Conservation (phyloP, 805 yeast species). For the Groenewaldozyma tartarivorans region DNA sequence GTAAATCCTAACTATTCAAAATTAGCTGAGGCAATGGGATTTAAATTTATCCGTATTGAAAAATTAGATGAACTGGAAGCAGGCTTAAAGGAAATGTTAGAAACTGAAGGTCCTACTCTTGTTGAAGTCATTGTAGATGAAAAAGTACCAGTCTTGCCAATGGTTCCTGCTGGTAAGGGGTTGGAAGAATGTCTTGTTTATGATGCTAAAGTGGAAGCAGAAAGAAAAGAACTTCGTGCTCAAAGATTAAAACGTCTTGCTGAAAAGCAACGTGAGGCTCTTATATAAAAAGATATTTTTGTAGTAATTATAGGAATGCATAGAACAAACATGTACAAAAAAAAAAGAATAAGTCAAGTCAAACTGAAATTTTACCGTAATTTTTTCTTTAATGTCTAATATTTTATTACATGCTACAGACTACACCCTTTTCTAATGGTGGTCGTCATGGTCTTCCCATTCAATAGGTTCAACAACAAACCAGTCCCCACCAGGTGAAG, state of each 20-base stretch:
- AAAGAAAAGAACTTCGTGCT: slow-evolving; percentile 23
- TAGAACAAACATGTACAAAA: neutral
- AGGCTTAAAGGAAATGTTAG: slow-evolving; percentile 60
- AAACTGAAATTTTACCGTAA: too few relatives aligned
- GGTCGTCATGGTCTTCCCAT: slow-evolving; percentile 27
- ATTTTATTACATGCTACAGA: too few relatives aligned
- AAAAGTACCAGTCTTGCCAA: slow-evolving; percentile 93
- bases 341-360: neutral
- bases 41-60: slow-evolving; percentile 67
- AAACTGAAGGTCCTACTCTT: slow-evolving; percentile 72
- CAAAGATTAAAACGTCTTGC: slow-evolving; percentile 25
- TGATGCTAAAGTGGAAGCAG: slow-evolving; percentile 51
- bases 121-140: slow-evolving; percentile 83
- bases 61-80: slow-evolving; percentile 56
- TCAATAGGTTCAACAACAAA: slow-evolving; percentile 33
- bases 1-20: slow-evolving; percentile 87
- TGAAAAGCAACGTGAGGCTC: neutral
- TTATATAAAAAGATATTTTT: neutral
- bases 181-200: slow-evolving; percentile 85
- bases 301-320: neutral
- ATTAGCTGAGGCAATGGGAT: slow-evolving; percentile 89
- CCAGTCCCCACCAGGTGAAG: slow-evolving; percentile 25
- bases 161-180: slow-evolving; percentile 96
- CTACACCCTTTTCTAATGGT: too few relatives aligned
- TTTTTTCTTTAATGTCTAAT: slow-evolving; percentile 1